Percentiles rank a stretch among this genome's conserved stretches.
Evolutionary conservation across 768 basidiomycete species (phyloP).

Genomic region (Tulasnella sp.): DNA sequence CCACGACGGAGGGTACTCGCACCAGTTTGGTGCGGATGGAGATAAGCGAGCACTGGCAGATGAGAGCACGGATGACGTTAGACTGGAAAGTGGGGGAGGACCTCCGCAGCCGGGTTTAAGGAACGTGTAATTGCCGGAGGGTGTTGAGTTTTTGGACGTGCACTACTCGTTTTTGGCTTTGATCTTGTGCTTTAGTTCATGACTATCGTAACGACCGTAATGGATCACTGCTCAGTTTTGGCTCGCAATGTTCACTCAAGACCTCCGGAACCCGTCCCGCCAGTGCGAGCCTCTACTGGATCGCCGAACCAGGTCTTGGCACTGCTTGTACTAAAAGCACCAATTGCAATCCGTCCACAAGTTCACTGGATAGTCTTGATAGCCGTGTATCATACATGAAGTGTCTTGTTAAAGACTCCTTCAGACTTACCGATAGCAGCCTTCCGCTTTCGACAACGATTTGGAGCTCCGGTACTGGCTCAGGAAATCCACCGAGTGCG

Average conservation of each 20-base stretch:
- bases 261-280: too few relatives aligned
- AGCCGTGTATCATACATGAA: neutral
- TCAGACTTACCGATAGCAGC: neutral
- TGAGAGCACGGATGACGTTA: neutral
- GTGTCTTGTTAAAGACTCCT: neutral
- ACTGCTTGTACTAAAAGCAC: too few relatives aligned
- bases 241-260: neutral
- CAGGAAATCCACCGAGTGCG: too few relatives aligned
- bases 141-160: neutral
- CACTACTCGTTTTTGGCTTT: neutral
- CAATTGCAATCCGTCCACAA: neutral
- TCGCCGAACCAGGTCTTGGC: too few relatives aligned
- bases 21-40: neutral
- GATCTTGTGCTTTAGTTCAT: neutral
- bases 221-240: neutral
- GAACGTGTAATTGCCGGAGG: neutral
- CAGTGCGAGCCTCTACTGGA: too few relatives aligned
- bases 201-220: neutral
- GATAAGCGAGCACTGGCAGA: neutral
- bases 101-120: neutral
- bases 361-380: neutral
- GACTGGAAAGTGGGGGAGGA: neutral
- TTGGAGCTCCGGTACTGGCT: too few relatives aligned
- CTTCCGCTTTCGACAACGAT: neutral
- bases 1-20: constrained; percentile 29